phyloP scores from a whole-genome alignment of 306 rosid genomes.

The Betula pendula region DNA sequence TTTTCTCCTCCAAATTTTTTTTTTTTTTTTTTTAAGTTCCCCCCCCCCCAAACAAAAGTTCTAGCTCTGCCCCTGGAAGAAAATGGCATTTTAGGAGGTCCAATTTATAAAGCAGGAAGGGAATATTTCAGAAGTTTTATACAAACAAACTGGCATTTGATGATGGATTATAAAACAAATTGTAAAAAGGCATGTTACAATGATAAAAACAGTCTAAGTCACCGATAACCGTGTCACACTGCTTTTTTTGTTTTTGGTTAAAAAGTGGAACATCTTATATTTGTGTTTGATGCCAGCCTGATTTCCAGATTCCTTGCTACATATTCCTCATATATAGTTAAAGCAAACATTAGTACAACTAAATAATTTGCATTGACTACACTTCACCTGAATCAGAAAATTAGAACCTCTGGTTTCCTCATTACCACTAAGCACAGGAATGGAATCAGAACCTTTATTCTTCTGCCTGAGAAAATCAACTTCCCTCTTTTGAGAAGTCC shows the following conservation, averaged over 20 bases:
- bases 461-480: conserved; percentile 39
- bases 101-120: background rate
- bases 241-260: background rate
- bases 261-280: background rate
- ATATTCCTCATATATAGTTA: conserved; percentile 9
- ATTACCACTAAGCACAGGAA: conserved; percentile 38
- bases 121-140: background rate
- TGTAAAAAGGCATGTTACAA: background rate
- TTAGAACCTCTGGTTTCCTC: conserved; percentile 71
- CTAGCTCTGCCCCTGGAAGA: no score
- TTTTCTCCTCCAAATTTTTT: no score
- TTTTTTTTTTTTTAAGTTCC: no score
- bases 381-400: conserved; percentile 78
- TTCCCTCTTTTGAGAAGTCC: conserved; percentile 31
- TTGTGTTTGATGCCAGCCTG: background rate
- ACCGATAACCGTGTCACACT: background rate
- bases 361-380: conserved; percentile 7
- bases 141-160: background rate
- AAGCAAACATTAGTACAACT: conserved; percentile 18
- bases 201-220: background rate
- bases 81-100: background rate
- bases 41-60: no score
- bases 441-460: conserved; percentile 30
- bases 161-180: no score
- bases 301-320: background rate